These are phyloP conservation scores for Davidsoniella virescens DNA, from an alignment of 2,329 filamentous ascomycete genomes.

Conservation along the genomic window DNA sequence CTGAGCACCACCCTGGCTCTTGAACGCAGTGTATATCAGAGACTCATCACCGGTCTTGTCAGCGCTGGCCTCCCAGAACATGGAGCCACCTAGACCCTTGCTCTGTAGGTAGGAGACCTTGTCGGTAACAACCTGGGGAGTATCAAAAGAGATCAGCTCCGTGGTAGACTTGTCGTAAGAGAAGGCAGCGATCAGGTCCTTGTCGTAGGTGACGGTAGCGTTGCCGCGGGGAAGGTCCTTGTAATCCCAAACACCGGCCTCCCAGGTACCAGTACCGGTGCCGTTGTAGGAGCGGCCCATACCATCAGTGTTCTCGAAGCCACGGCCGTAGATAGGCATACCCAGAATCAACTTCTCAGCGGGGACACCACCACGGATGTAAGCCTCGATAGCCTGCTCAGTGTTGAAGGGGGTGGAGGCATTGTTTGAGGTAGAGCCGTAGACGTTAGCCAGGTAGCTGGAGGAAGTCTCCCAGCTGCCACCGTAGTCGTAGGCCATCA, in stretches of 20 bases:
- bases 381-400: conserved; percentile 46
- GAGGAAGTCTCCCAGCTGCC: conserved; percentile 48
- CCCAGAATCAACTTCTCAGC: conserved; percentile 56
- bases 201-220: conserved; percentile 41
- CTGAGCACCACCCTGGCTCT: conserved; percentile 24
- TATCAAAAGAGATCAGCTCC: conserved; percentile 60
- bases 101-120: conserved; percentile 52
- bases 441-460: conserved; percentile 60
- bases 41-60: conserved; percentile 45
- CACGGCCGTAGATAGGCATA: conserved; percentile 65
- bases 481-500: conserved; percentile 62
- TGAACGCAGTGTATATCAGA: conserved; percentile 36
- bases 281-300: conserved; percentile 48
- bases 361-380: conserved; percentile 45
- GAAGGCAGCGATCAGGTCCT: conserved; percentile 45
- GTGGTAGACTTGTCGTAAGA: conserved; percentile 45
- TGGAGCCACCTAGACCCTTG: conserved; percentile 52
- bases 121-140: conserved; percentile 36
- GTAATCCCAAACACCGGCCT: conserved; percentile 65
- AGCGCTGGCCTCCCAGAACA: conserved; percentile 73
- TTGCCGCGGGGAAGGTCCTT: conserved; percentile 53
- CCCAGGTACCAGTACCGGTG: conserved; percentile 53
- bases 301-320: conserved; percentile 46
- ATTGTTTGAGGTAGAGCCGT: conserved; percentile 35
- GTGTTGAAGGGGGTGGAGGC: conserved; percentile 54